These are phyloP conservation scores for Mycena metata DNA, from an alignment of 768 basidiomycete genomes.

Conservation along the genomic window DNA sequence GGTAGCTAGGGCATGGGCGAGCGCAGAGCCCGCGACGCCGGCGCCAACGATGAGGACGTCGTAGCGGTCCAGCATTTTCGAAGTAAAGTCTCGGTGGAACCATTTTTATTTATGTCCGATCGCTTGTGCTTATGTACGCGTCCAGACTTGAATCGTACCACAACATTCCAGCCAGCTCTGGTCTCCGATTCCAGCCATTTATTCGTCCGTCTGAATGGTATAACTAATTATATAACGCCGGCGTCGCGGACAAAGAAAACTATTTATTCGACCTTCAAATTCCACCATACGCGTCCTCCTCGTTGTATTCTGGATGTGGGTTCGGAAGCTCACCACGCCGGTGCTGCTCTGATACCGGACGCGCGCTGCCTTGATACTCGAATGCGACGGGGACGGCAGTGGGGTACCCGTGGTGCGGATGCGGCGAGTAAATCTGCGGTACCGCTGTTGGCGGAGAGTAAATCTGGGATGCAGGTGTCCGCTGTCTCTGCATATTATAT, in stretches of 20 bases:
- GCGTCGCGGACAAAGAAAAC: neutral
- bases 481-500: neutral
- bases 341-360: neutral
- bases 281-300: constrained; percentile 28
- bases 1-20: constrained; percentile 87
- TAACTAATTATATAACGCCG: too few species aligned
- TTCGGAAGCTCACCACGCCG: constrained; percentile 3
- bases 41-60: constrained; percentile 93
- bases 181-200: too few species aligned
- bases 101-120: neutral
- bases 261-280: constrained; percentile 6
- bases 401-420: constrained; percentile 27
- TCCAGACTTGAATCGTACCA: constrained; percentile 17
- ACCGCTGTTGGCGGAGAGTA: neutral
- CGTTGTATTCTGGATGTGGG: constrained; percentile 7
- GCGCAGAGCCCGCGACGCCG: constrained; percentile 88
- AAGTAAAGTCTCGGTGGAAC: neutral
- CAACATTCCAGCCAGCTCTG: neutral
- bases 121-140: neutral
- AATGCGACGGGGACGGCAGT: constrained; percentile 21
- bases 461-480: neutral
- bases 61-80: constrained; percentile 53
- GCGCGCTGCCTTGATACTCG: constrained; percentile 18
- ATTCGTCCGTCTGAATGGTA: constrained; percentile 2
- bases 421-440: constrained; percentile 26